phyloP scores from a whole-genome alignment of 257 asterid genomes.

The Oldenlandia corymbosa region DNA sequence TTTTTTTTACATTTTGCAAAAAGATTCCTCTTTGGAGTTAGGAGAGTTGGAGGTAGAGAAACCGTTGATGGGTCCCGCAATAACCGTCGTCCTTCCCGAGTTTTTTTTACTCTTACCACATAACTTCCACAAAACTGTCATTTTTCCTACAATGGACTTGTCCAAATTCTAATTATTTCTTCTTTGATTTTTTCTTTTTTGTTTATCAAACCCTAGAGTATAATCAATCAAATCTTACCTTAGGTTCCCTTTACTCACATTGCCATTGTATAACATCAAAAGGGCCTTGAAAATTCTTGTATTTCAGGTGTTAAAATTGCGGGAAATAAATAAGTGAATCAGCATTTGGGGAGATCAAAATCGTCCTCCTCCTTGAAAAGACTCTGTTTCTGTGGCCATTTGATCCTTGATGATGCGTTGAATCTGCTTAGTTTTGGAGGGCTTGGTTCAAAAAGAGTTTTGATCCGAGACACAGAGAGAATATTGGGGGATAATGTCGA shows the following conservation, averaged over 20 bases:
- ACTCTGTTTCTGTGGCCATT: neutral
- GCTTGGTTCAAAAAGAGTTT: slow-evolving; percentile 17
- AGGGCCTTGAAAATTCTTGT: neutral
- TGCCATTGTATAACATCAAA: neutral
- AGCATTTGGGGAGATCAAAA: neutral
- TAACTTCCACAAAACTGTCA: neutral
- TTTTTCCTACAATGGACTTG: slow-evolving; percentile 2
- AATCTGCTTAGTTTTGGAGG: neutral
- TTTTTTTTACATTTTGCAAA: no score
- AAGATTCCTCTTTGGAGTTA: no score
- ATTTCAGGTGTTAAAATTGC: slow-evolving; percentile 15
- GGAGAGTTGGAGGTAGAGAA: no score
- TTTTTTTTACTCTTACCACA: slow-evolving; percentile 21
- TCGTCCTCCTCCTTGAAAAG: slow-evolving; percentile 12
- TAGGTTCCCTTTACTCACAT: neutral
- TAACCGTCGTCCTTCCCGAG: slow-evolving; percentile 23
- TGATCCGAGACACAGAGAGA: slow-evolving; percentile 2
- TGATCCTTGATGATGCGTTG: neutral
- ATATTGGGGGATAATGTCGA: slow-evolving; percentile 50
- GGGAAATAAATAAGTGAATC: neutral
- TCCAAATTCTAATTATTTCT: slow-evolving; percentile 1
- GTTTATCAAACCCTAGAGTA: slow-evolving; percentile 20
- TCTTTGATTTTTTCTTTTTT: slow-evolving; percentile 7
- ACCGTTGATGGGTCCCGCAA: slow-evolving; percentile 25
- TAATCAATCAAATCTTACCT: slow-evolving; percentile 5